Base-by-base conservation (phyloP, 805 yeast genomes). In the Danielia reshetovae region DNA sequence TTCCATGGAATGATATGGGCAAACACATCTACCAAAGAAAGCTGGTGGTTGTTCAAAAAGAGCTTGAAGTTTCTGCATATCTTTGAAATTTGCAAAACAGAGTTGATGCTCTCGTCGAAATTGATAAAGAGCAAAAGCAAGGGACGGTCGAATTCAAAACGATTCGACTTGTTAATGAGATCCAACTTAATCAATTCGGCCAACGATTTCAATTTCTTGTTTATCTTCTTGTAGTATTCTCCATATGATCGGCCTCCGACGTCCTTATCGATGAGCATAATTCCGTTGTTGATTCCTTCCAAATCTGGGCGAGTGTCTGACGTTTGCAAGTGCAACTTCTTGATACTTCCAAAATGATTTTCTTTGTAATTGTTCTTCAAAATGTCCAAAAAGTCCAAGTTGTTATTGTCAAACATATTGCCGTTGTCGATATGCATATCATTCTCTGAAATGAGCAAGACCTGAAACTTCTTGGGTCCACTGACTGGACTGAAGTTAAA, bases 401-500 rank as follows among this genome's bases (percentile, higher is more conserved):
- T 55, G 8, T 43, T 40, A 24, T 60, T 50, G 18, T 52, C 53
- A 48, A 16, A 58, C 63, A 24, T 42, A 43, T 34, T 36, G 32
- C 35, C 35, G 23, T 26, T 29, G 15, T 35, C 46, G 26, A 14
- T 2, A 14, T 13, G 23, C 13, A 14, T 35, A 12, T 38, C 42
- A 18, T 39, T 36, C 41, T 67, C 70, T 2, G 62, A 45, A 1
- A 84, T 48, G 39, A 80, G 48, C 7, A 82, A 42, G 6, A 77
- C 55, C 36, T 72, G 74, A 39, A 80, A 72, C 38, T 73, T 62
- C 41, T 81, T 80, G 1, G 60, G 55, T 1, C 69, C 71, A 16
- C 55, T 52, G 6, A 72, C 46, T 0, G 90, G 85, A 28, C 71
- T 69, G 32, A 83, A 65, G 38, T 75, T 73, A 46, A 84, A 51